Base-by-base conservation (phyloP, 352 stramenopile genomes). In the Pythium rishiriense region DNA sequence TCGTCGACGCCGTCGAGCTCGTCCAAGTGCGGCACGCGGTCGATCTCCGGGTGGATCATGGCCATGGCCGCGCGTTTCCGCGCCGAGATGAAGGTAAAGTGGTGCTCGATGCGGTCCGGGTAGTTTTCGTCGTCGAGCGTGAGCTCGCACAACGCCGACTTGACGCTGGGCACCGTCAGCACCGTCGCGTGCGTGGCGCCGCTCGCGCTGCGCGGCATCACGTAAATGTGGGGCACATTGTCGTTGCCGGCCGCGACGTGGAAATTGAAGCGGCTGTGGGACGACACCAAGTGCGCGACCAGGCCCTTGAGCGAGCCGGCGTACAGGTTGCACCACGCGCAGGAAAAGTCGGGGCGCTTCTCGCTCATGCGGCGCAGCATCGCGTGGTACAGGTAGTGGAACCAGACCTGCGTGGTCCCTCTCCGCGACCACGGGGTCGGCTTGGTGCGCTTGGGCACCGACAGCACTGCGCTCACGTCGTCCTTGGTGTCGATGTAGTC, bases 261-360 rank as follows among this genome's bases (percentile, higher is more conserved):
- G 63, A 93, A 94, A 43, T 81, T 83, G 57, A 93, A 85, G 53
- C 82, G 84, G 42, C 82, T 83, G 66, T 94, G 86, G 3, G 83
- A 93, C 41, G 76, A 89, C 51, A 88, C 76, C 33, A 94, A 75
- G 58, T 94, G 86, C 5, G 79, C 75, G 21, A 93, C 77, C 17
- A 94, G 79, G 4, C 86, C 85, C 4, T 78, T 74, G 11, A 94
- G 62, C 19, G 83, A 91, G 24, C 83, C 83, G 22, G 83, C 79
- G 47, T 85, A 93, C 72, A 93, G 81, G 68, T 93, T 90, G 65
- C 86, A 94, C 83, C 79, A 94, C 39, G 83, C 77, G 35, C 86
- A 94, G 21, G 81, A 88, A 63, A 89, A 90, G 31, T 94, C 86
- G 9, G 65, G 76, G n/a, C 84, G 81, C 62, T 93, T 91, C 58